phyloP scores from a whole-genome alignment of 495 filamentous ascomycete genomes.

The Gamarada debralockiae region DNA sequence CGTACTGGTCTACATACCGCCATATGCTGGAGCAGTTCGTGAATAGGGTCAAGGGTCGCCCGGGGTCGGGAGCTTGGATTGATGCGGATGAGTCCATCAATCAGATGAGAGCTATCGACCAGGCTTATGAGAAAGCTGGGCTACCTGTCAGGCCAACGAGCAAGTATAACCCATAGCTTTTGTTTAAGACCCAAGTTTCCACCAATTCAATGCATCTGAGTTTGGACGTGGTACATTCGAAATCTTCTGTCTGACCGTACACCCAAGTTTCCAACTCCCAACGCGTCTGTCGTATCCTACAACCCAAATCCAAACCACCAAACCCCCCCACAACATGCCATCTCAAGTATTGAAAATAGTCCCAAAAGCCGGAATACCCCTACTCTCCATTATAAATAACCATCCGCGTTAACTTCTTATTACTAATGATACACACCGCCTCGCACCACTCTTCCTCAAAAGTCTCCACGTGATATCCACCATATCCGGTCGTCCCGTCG shows the following conservation, averaged over 20 bases:
- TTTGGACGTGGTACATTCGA: too few relatives aligned
- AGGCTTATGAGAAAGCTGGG: constrained; percentile 44
- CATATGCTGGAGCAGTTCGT: constrained; percentile 56
- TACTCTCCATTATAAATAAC: constrained; percentile 63
- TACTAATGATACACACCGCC: constrained; percentile 69
- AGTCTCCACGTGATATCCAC: constrained; percentile 50
- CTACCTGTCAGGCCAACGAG: constrained; percentile 33
- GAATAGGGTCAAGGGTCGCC: constrained; percentile 42
- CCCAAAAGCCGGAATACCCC: constrained; percentile 69
- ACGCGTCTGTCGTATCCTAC: too few relatives aligned
- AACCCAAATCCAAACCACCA: too few relatives aligned
- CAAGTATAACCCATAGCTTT: too few relatives aligned
- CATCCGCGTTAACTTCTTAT: constrained; percentile 58
- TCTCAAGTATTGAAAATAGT: constrained; percentile 71
- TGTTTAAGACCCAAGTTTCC: too few relatives aligned
- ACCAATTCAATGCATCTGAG: too few relatives aligned
- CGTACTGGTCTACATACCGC: constrained; percentile 48
- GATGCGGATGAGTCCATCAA: constrained; percentile 44
- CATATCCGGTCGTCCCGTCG: constrained; percentile 36
- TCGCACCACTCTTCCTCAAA: constrained; percentile 54
- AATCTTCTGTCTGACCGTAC: too few relatives aligned
- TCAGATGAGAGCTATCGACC: constrained; percentile 51
- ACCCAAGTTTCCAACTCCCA: too few relatives aligned
- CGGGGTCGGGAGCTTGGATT: constrained; percentile 44
- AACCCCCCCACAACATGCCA: too few relatives aligned